Evolutionary conservation across 2,329 filamentous ascomycete species (phyloP).

Genomic region (Aspergillus aculeatinus): DNA sequence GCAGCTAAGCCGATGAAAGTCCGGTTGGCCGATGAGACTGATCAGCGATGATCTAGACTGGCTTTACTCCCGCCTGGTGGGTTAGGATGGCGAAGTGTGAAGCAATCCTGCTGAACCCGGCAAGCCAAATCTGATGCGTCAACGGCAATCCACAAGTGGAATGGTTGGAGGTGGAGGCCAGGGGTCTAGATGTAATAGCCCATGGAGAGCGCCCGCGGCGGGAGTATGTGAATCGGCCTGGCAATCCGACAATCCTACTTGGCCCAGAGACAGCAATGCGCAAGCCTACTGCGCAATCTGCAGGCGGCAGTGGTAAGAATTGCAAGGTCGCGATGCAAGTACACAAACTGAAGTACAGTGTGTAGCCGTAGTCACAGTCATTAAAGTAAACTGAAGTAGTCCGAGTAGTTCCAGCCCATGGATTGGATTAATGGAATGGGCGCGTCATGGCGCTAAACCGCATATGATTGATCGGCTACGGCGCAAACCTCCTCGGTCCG

Average conservation of each 20-base stretch:
- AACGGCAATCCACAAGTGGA: background rate
- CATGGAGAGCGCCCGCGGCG: background rate
- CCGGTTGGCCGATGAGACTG: conserved; percentile 6
- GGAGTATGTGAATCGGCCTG: background rate
- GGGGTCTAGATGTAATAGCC: background rate
- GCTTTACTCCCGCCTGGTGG: background rate
- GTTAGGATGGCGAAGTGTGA: background rate
- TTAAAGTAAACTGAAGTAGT: too few relatives aligned
- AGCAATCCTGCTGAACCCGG: background rate
- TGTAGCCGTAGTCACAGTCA: background rate
- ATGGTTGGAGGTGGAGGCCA: background rate
- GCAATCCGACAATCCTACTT: background rate
- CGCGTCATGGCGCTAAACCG: conserved; percentile 13
- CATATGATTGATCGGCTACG: conserved; percentile 34
- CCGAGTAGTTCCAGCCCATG: background rate
- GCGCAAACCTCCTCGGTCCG: conserved; percentile 30
- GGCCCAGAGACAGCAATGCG: background rate
- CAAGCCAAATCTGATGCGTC: background rate
- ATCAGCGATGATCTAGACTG: conserved; percentile 2
- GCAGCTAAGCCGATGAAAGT: too few relatives aligned
- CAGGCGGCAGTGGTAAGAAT: background rate
- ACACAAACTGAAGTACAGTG: too few relatives aligned
- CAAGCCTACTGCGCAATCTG: background rate
- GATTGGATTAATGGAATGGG: conserved; percentile 1
- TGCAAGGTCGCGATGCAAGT: background rate